A percentile compares a stretch with the other conserved stretches of the same genome.
These are phyloP conservation scores for Penicillium crystallinum DNA, from an alignment of 495 filamentous ascomycete species.

Conservation along the genomic window DNA sequence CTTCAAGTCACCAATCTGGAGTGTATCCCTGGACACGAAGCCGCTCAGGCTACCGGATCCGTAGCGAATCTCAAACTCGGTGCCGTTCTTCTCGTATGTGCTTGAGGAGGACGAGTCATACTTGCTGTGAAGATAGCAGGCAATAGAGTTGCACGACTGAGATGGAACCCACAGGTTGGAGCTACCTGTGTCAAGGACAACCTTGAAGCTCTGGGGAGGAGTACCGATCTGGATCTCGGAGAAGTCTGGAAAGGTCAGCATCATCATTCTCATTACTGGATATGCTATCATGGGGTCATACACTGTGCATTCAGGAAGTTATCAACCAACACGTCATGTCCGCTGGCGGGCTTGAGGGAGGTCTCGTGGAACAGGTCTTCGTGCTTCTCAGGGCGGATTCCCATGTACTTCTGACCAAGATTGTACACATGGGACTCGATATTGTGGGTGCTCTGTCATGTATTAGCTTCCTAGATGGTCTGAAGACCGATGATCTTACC, in stretches of 20 bases:
- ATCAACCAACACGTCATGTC: constrained; percentile 81
- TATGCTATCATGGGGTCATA: constrained; percentile 39
- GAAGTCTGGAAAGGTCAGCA: constrained; percentile 64
- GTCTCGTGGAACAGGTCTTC: constrained; percentile 72
- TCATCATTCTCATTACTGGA: background rate
- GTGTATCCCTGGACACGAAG: constrained; percentile 80
- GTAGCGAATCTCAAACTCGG: constrained; percentile 88
- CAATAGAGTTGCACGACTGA: constrained; percentile 84
- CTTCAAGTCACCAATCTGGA: constrained; percentile 84
- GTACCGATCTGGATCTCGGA: constrained; percentile 91
- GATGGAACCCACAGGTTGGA: constrained; percentile 99
- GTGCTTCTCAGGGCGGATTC: constrained; percentile 64
- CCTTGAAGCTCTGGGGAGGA: constrained; percentile 94
- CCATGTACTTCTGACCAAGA: constrained; percentile 84
- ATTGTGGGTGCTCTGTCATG: constrained; percentile 62
- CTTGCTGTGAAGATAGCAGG: constrained; percentile 95
- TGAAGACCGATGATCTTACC: constrained; percentile 46
- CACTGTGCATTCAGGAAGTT: constrained; percentile 99
- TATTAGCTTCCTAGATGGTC: constrained; percentile 12
- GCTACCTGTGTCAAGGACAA: constrained; percentile 96
- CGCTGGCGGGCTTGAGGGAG: constrained; percentile 57
- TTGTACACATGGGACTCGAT: constrained; percentile 74
- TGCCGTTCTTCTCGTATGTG: constrained; percentile 91
- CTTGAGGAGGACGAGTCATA: constrained; percentile 89
- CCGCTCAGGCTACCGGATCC: constrained; percentile 93